Conservation (phyloP, 352 stramenopile genomes). For the Elongisporangium undulatum region DNA sequence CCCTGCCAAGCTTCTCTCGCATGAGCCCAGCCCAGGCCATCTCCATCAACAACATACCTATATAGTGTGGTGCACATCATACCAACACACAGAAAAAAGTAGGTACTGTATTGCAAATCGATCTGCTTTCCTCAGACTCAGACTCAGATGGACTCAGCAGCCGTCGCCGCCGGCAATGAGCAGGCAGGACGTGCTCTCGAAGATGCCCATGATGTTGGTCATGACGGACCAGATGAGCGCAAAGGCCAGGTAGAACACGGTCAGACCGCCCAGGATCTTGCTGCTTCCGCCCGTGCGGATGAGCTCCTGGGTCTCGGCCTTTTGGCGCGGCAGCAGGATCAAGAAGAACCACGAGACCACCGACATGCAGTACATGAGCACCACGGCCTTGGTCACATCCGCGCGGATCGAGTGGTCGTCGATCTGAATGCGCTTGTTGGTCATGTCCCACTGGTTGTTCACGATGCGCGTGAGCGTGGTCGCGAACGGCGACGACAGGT, state of each 20-base stretch:
- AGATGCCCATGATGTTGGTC: conserved; percentile 34
- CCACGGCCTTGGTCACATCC: conserved; percentile 25
- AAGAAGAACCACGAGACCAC: conserved; percentile 24
- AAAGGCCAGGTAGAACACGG: conserved; percentile 19
- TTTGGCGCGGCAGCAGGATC: conserved; percentile 25
- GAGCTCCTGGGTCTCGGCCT: conserved; percentile 24
- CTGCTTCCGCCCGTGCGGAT: conserved; percentile 20
- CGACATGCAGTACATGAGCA: conserved; percentile 33
- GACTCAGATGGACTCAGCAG: conserved; percentile 15
- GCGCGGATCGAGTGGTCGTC: conserved; percentile 24
- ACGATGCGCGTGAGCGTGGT: conserved; percentile 26
- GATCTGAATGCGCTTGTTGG: conserved; percentile 21
- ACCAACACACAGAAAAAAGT: background rate
- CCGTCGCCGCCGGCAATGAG: conserved; percentile 26
- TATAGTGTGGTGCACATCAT: background rate
- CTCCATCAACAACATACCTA: background rate
- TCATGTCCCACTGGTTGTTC: conserved; percentile 25
- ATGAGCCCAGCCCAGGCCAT: background rate
- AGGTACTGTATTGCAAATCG: background rate
- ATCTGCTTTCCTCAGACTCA: too few relatives aligned
- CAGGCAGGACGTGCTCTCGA: conserved; percentile 29
- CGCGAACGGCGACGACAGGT: conserved; percentile 27
- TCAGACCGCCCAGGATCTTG: conserved; percentile 22
- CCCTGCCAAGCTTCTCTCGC: background rate
- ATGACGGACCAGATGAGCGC: conserved; percentile 27